Percentiles rank a stretch among this genome's conserved stretches.
Conservation (phyloP, 371 early-diverging fungal species). For the Mycotypha africana region DNA sequence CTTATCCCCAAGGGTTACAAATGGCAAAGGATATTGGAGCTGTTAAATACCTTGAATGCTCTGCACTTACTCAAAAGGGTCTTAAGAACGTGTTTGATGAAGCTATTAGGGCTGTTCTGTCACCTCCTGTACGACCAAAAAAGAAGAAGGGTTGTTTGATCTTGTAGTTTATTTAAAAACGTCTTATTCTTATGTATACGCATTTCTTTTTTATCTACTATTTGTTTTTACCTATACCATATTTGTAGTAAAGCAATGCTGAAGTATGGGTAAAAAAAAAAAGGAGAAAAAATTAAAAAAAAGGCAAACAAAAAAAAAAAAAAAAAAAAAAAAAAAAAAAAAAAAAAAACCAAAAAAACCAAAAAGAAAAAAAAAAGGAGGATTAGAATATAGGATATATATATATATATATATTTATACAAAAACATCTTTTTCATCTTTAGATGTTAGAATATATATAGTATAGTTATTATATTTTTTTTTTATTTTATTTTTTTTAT, state of each 20-base stretch:
- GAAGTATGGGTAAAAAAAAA: too few relatives aligned
- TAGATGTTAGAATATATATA: too few relatives aligned
- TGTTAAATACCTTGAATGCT: constrained; percentile 96
- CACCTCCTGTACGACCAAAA: constrained; percentile 56
- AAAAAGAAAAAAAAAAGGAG: too few relatives aligned
- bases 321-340: too few relatives aligned
- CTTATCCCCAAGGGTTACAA: constrained; percentile 83
- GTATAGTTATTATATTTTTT: not conserved
- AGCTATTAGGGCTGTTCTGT: constrained; percentile 93
- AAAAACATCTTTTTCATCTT: too few relatives aligned
- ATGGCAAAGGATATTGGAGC: constrained; percentile 91
- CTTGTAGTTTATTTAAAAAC: too few relatives aligned
- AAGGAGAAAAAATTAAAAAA: too few relatives aligned
- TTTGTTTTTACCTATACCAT: not conserved
- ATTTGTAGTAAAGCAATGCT: too few relatives aligned
- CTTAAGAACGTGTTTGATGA: constrained; percentile 98
- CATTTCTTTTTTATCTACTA: not conserved
- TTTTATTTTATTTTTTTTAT: not conserved
- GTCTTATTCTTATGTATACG: too few relatives aligned
- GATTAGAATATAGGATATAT: too few relatives aligned
- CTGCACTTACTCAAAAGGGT: constrained; percentile 97
- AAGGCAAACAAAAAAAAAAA: too few relatives aligned
- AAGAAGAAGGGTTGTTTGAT: constrained; percentile 67
- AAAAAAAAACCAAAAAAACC: too few relatives aligned
- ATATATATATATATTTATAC: constrained; percentile 1